Evolutionary conservation across 2,329 filamentous ascomycete species (phyloP), one percentile per base, ranked within the genome.

Genomic region (Diaporthe destruens): DNA sequence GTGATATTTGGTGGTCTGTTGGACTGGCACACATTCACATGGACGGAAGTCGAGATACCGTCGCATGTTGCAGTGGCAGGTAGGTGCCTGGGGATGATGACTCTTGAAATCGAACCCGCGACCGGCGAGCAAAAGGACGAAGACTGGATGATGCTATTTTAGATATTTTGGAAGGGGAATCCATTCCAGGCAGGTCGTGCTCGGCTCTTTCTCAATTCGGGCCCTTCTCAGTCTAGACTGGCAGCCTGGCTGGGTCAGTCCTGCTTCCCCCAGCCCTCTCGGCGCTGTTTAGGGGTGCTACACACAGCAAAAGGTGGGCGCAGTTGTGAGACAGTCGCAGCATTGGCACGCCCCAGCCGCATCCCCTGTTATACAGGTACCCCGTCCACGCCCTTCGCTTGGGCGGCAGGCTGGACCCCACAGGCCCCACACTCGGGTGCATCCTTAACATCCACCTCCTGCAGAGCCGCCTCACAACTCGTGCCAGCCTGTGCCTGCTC

Each of bases 331-430:
- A 72, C 71, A 55, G 51, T 70, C 36, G 71, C 39, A 63, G 71
- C 44, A 61, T 70, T 70, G 66, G 66, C 71, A 65, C 9, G 49
- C 44, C 65, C 56, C 71, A 23, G 42, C 63, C 18, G 29, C 56
- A 70, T 70, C 71, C 71, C 56, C 71, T 72, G 71, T 72, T 72
- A 72, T 70, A 47, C 32, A 39, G 47, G 56, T 55, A 53, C 56
- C 56, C 44, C 34, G 20, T 25, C 6, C 71, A 29, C 29, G 2
- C 29, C 2, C 29, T 2, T 29, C 29, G 2, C 29, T 29, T 29
- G 29, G 29, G 29, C n/a, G n/a, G n/a, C n/a, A n/a, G n/a, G n/a
- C n/a, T n/a, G n/a, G n/a, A n/a, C 29, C 29, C 29, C 29, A 5
- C 29, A 29, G 36, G 36, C 66, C 66, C 36, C n/a, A 63, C 47